Evolutionary conservation across 2,329 filamentous ascomycete species (phyloP).

Genomic region (Trichoderma semiorbis): DNA sequence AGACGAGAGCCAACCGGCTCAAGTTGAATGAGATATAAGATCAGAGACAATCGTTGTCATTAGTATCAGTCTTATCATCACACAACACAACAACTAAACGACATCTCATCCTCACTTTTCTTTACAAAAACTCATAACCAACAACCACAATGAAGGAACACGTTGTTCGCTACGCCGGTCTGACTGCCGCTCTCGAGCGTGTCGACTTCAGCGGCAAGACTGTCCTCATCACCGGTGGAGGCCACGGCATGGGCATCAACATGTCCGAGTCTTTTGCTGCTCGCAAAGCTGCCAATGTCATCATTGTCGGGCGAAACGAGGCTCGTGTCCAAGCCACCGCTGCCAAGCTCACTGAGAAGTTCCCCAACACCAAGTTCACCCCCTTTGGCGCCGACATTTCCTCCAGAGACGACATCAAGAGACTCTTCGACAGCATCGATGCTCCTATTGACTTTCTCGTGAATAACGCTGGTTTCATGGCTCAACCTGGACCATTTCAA

Average conservation of each 20-base stretch:
- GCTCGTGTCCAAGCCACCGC: neutral
- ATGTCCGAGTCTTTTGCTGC: neutral
- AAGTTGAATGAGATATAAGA: neutral
- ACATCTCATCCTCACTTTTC: neutral
- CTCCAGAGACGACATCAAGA: neutral
- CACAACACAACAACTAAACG: neutral
- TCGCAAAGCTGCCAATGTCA: neutral
- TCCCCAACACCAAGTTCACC: neutral
- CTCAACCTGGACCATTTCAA: neutral
- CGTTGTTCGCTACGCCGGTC: neutral
- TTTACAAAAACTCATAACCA: neutral
- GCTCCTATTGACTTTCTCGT: neutral
- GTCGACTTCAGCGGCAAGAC: neutral
- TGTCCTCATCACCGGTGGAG: neutral
- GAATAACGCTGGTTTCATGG: neutral
- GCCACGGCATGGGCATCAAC: neutral
- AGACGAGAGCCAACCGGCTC: neutral
- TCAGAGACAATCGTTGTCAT: neutral
- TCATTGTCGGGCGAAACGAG: neutral
- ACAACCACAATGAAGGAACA: neutral
- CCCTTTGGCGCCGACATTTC: neutral
- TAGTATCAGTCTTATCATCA: neutral
- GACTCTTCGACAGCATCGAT: neutral
- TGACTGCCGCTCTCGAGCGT: neutral
- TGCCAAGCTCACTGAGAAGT: neutral